Conservation (phyloP, 768 basidiomycete genomes). For the Lentinula detonsa region DNA sequence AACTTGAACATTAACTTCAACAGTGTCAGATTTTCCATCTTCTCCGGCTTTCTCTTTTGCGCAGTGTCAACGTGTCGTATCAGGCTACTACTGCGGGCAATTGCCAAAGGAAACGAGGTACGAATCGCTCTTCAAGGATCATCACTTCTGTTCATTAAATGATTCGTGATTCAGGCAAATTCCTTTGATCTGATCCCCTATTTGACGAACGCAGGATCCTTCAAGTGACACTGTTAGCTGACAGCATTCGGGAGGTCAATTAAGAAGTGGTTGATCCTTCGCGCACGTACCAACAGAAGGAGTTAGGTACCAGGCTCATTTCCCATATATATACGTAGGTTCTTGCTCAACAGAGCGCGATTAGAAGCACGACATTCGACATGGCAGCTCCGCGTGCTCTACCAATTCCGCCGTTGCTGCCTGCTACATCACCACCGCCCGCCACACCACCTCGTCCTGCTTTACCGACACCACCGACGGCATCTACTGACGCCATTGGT, state of each 20-base stretch:
- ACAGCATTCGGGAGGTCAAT: not conserved
- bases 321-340: not conserved
- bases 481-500: not conserved
- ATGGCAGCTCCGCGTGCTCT: not conserved
- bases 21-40: too few species aligned
- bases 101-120: not conserved
- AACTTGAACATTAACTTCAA: too few species aligned
- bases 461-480: not conserved
- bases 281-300: not conserved
- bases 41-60: too few species aligned
- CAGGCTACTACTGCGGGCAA: not conserved
- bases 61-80: too few species aligned
- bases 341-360: not conserved
- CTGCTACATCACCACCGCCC: not conserved
- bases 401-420: not conserved
- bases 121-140: not conserved
- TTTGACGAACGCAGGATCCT: not conserved
- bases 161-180: not conserved
- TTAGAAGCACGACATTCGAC: not conserved
- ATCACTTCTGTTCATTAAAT: not conserved
- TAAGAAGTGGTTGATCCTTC: not conserved
- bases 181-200: not conserved
- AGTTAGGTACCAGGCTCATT: not conserved
- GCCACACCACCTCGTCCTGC: not conserved
- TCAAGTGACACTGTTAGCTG: not conserved